A percentile compares a stretch with the other conserved stretches of the same genome.
phyloP scores from a whole-genome alignment of 2,329 filamentous ascomycete species.

The Zarea fungicola region DNA sequence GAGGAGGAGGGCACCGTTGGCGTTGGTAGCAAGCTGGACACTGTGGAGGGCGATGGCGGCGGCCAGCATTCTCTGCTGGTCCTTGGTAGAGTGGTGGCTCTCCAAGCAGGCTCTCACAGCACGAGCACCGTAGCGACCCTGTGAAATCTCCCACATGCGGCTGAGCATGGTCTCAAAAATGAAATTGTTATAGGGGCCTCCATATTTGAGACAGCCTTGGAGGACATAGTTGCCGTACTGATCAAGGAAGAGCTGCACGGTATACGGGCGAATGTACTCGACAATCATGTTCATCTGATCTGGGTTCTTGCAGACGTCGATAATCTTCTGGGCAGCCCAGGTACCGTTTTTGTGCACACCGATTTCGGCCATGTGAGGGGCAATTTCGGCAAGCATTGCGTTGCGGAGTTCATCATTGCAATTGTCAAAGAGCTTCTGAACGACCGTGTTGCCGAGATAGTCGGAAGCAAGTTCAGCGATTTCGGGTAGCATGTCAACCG shows the following conservation, averaged over 20 bases:
- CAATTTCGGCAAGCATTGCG: constrained; percentile 82
- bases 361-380: constrained; percentile 90
- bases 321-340: constrained; percentile 99
- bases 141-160: constrained; percentile 86
- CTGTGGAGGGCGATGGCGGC: constrained; percentile 94
- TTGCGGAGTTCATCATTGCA: constrained; percentile 89
- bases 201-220: constrained; percentile 92
- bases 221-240: constrained; percentile 98
- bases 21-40: constrained; percentile 91
- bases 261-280: constrained; percentile 77
- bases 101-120: constrained; percentile 96
- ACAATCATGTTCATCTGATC: constrained; percentile 80
- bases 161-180: constrained; percentile 97
- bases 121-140: constrained; percentile 89
- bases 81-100: constrained; percentile 90
- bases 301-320: constrained; percentile 86
- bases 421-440: constrained; percentile 96
- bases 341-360: constrained; percentile 99
- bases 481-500: constrained; percentile 90
- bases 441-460: constrained; percentile 98
- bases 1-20: constrained; percentile 86
- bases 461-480: constrained; percentile 93
- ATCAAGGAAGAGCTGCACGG: constrained; percentile 87
- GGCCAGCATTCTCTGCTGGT: constrained; percentile 91
- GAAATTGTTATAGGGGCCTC: constrained; percentile 83